phyloP scores from a whole-genome alignment of 257 asterid genomes.

The Handroanthus guayacan region DNA sequence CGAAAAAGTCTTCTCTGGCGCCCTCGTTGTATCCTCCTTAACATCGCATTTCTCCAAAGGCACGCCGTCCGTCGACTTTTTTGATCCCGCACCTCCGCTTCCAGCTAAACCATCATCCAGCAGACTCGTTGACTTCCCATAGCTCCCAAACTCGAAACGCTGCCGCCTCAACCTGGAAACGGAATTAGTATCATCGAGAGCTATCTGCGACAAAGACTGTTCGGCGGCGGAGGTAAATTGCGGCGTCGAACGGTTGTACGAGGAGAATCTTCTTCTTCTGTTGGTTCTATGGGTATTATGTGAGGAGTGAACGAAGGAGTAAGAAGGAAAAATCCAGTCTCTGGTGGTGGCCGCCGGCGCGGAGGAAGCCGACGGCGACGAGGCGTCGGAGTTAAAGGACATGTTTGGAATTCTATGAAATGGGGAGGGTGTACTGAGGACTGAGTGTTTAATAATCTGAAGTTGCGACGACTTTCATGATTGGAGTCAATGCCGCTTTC shows the following conservation, averaged over 20 bases:
- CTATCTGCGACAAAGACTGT: constrained; percentile 33
- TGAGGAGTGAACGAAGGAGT: constrained; percentile 59
- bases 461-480: not conserved
- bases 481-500: too few relatives aligned
- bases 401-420: constrained; percentile 37
- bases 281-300: constrained; percentile 48
- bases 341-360: constrained; percentile 45
- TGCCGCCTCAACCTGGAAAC: constrained; percentile 49
- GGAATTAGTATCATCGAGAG: constrained; percentile 36
- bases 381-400: constrained; percentile 59
- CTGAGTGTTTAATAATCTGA: not conserved
- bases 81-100: constrained; percentile 13
- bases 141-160: constrained; percentile 44
- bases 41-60: constrained; percentile 40
- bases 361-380: constrained; percentile 53
- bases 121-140: constrained; percentile 52
- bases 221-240: constrained; percentile 42
- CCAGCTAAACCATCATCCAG: constrained; percentile 33
- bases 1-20: constrained; percentile 35
- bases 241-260: constrained; percentile 50
- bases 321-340: constrained; percentile 83
- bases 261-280: constrained; percentile 62
- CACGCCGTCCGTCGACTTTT: constrained; percentile 39
- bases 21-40: constrained; percentile 35
- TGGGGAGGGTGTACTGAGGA: not conserved